Evolutionary conservation across 163 green algal genomes (phyloP), one percentile per base, ranked within the genome.

Genomic region (Botryococcus braunii): DNA sequence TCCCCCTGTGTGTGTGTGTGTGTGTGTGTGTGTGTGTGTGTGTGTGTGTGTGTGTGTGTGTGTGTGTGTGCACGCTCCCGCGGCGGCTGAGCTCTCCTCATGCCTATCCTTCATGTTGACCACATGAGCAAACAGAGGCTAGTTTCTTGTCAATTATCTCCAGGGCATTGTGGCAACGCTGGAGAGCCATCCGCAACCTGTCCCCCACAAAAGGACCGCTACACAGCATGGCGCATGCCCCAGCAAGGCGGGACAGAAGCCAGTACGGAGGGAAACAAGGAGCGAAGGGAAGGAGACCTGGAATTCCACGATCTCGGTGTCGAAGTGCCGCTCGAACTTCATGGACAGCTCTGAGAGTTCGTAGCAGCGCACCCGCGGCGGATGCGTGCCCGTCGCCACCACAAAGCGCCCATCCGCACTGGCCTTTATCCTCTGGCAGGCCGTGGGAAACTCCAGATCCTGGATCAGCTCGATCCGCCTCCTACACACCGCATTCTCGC

Each of bases 321-420:
- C 89, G 38, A 99, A 69, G 78, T 97, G 88, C 40, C 94, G 79
- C 68, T 95, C 86, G 80, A 98, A 98, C 82, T 99, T 99, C 71
- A 96, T 83, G 2, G 87, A 92, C 56, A 98, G 86, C 73, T 99
- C 84, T 46, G 66, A 67, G 11, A 98, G 78, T 73, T 99, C 94
- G 71, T 92, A 99, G 46, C 91, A 83, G 46, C 87, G 84, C 48
- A 96, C 72, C 43, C 80, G 65, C 3, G 92, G 92, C 4, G 91
- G 85, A 71, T 97, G 92, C 55, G 89, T 89, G 23, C 93, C 94
- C 0, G 82, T 91, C 4, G 91, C 89, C 41, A 95, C 88, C 25
- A 99, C 83, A 77, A 90, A 97, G 63, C 96, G 75, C 8, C 86
- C 84, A 68, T 98, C 92, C 1, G 79, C 78, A 0, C 89, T 92